phyloP scores from a whole-genome alignment of 176 grass and related monocot genomes.

The Typha latifolia region DNA sequence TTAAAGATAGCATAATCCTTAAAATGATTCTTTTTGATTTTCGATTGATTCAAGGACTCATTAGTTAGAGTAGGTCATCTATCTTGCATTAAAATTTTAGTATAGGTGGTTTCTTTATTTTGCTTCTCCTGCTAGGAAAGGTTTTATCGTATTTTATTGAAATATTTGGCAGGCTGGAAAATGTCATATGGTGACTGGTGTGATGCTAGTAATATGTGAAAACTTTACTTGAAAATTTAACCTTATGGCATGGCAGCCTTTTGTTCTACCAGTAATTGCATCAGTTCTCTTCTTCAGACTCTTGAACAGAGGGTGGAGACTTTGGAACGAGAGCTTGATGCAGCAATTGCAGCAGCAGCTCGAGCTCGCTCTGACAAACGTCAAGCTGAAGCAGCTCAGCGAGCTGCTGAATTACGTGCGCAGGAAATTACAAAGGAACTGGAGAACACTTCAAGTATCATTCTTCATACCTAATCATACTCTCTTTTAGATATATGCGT shows the following conservation, averaged over 20 bases:
- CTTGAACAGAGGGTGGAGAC: conserved; percentile 85
- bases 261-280: not conserved
- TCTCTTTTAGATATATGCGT: not conserved
- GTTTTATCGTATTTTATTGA: not conserved
- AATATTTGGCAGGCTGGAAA: not conserved
- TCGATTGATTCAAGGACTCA: too few species aligned
- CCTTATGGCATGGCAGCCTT: not conserved
- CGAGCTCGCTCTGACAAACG: conserved; percentile 86
- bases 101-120: not conserved
- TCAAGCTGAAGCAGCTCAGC: conserved; percentile 75
- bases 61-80: too few species aligned
- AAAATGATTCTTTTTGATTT: too few species aligned
- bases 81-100: too few species aligned
- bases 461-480: not conserved
- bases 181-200: too few species aligned
- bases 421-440: conserved; percentile 81
- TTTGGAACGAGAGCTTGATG: conserved; percentile 86
- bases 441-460: conserved; percentile 90
- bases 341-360: conserved; percentile 75
- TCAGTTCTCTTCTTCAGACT: conserved; percentile 27
- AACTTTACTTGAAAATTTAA: not conserved
- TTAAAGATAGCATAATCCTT: too few species aligned
- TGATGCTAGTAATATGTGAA: too few species aligned
- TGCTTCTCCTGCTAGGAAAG: not conserved
- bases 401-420: conserved; percentile 46